A percentile compares a stretch with the other conserved stretches of the same genome.
Evolutionary conservation across 495 filamentous ascomycete species (phyloP).

Genomic region (Xylaria castorea): DNA sequence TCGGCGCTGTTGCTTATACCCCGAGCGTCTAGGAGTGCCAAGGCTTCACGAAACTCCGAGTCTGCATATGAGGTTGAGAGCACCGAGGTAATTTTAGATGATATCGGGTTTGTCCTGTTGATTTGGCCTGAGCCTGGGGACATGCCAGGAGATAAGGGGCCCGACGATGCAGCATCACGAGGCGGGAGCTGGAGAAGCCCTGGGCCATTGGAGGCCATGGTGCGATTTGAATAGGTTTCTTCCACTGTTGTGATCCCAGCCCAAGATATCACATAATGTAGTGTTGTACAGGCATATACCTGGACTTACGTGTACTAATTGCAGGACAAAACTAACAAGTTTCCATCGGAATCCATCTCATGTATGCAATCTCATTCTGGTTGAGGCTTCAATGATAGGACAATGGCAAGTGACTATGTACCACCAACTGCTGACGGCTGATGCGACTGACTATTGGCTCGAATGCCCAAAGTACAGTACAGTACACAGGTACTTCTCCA

Average conservation of each 20-base stretch:
- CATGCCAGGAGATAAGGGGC: conserved; percentile 33
- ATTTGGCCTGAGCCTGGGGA: conserved; percentile 21
- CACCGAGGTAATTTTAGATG: conserved; percentile 77
- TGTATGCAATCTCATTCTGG: not conserved
- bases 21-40: conserved; percentile 76
- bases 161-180: conserved; percentile 34
- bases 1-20: conserved; percentile 78
- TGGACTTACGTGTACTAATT: not conserved
- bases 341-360: not conserved
- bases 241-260: not conserved
- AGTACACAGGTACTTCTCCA: not conserved
- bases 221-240: not conserved
- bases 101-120: conserved; percentile 63
- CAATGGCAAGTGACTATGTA: not conserved
- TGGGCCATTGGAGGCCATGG: conserved; percentile 34
- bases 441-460: not conserved
- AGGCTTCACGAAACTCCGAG: conserved; percentile 85
- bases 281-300: not conserved
- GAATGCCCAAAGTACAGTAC: not conserved
- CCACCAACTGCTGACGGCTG: not conserved
- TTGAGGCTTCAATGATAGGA: not conserved
- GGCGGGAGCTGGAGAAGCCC: conserved; percentile 33
- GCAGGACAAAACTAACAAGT: not conserved
- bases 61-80: conserved; percentile 93
- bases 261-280: not conserved